Conservation (phyloP, 257 asterid genomes). For the Ligustrum vulgare region DNA sequence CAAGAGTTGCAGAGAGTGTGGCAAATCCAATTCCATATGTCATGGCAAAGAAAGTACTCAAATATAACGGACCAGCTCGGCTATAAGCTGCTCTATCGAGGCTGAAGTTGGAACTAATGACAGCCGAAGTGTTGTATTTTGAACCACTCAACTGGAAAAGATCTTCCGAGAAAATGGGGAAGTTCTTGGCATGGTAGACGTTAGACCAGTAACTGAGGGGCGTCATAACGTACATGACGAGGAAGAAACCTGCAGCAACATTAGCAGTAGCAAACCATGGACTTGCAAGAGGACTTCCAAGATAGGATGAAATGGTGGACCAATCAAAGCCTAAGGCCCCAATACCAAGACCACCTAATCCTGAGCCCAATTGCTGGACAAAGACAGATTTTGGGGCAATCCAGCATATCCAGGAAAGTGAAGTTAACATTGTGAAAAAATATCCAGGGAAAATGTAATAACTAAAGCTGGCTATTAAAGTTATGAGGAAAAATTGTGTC, state of each 20-base stretch:
- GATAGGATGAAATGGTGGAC: slow-evolving; percentile 41
- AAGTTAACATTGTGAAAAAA: slow-evolving; percentile 35
- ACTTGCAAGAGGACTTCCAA: slow-evolving; percentile 53
- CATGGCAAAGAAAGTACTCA: slow-evolving; percentile 46
- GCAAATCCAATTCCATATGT: slow-evolving; percentile 57
- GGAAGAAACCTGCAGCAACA: slow-evolving; percentile 33
- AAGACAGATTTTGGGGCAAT: slow-evolving; percentile 38
- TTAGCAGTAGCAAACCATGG: slow-evolving; percentile 62
- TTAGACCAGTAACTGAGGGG: slow-evolving; percentile 51
- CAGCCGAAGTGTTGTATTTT: slow-evolving; percentile 20
- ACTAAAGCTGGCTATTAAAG: slow-evolving; percentile 30
- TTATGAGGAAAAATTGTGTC: slow-evolving; percentile 51
- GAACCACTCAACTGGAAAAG: slow-evolving; percentile 35
- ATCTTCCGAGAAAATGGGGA: slow-evolving; percentile 37
- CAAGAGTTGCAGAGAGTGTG: slow-evolving; percentile 38
- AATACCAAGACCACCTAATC: slow-evolving; percentile 42
- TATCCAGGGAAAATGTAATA: slow-evolving; percentile 45
- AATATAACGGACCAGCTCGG: slow-evolving; percentile 31
- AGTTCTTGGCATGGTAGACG: slow-evolving; percentile 46
- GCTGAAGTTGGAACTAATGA: slow-evolving; percentile 34
- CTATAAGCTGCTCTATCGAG: slow-evolving; percentile 44
- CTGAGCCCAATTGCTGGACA: slow-evolving; percentile 51
- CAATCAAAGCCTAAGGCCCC: slow-evolving; percentile 50
- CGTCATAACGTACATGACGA: slow-evolving; percentile 34
- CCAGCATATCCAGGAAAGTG: slow-evolving; percentile 60